Conservation (phyloP, 2,329 filamentous ascomycete genomes). For the Colletotrichum destructivum region DNA sequence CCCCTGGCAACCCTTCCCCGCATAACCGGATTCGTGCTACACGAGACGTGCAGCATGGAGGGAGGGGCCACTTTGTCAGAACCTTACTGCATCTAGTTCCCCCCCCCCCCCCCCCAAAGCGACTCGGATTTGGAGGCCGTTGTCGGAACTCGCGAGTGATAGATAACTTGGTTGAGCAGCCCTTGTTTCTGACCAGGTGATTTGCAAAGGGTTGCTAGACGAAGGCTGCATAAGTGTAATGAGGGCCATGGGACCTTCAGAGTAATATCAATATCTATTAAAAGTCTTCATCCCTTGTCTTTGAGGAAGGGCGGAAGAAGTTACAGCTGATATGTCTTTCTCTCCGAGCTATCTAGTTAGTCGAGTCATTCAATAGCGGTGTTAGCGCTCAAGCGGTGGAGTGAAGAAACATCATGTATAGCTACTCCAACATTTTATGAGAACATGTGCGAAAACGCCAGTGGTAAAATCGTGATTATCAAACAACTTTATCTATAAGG, state of each 20-base stretch:
- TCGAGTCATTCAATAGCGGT: neutral
- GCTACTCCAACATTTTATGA: neutral
- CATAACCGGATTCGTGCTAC: constrained; percentile 20
- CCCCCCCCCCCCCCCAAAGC: neutral
- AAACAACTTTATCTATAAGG: neutral
- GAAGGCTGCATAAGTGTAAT: neutral
- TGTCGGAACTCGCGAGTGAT: neutral
- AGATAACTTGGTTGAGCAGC: neutral
- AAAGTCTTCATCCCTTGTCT: too few relatives aligned
- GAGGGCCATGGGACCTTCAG: too few relatives aligned
- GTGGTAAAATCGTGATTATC: neutral
- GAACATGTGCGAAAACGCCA: neutral
- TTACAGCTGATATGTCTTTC: too few relatives aligned
- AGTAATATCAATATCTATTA: too few relatives aligned
- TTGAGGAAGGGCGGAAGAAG: too few relatives aligned
- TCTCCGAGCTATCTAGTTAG: too few relatives aligned
- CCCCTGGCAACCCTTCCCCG: constrained; percentile 24
- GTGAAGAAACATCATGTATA: neutral
- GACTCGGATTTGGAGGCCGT: neutral
- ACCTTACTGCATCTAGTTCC: constrained; percentile 25
- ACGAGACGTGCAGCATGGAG: constrained; percentile 28
- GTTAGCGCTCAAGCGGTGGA: neutral
- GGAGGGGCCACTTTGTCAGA: constrained; percentile 21
- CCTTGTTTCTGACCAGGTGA: neutral
- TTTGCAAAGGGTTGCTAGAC: neutral